Evolutionary conservation across 1,284 basidiomycete species (phyloP), one percentile per base, ranked within the genome.

Genomic region (Sanghuangporus sanghuang): DNA sequence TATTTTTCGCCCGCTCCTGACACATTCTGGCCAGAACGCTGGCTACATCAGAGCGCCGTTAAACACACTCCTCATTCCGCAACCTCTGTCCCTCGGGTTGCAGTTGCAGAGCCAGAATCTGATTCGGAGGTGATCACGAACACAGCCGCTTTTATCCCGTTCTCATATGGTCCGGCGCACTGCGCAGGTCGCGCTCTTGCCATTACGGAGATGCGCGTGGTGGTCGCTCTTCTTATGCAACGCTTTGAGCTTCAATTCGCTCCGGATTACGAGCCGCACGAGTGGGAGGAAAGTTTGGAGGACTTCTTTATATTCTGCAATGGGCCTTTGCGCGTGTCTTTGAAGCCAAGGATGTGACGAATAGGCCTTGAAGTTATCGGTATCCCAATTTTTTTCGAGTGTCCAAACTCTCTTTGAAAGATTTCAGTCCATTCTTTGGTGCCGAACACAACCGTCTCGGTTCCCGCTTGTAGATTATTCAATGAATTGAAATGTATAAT

Each of bases 61-160:
- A 60, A 44, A 11, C 23, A 23, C 16, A 44, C 52, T 16, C 44
- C 50, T 38, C 14, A 60, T 4, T 27, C 32, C n/a, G 6, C n/a
- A 21, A 40, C 39, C 16, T 21, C 35, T 38, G 16, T 55, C 23
- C 7, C 39, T 23, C 32, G 48, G 1, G 27, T 3, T 32, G 27
- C 27, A 40, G 35, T n/a, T 8, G 5, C 32, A 21, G 32, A 32
- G 2, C 5, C 23, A 2, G 12, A n/a, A 7, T 32, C 21, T 5
- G 42, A 53, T 11, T n/a, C 18, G 8, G 63, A 59, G 18, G 49
- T 65, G 11, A 21, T 40, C 32, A 66, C 65, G 46, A 59, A 56
- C 81, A 84, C 56, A 76, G 79, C 40, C 76, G 79, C 38, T 73
- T 75, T 56, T 67, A 69, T 75, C 35, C 74, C 76, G 0, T 76